Conservation (phyloP, 108 stramenopile species). For the Cyclotella atomus region DNA sequence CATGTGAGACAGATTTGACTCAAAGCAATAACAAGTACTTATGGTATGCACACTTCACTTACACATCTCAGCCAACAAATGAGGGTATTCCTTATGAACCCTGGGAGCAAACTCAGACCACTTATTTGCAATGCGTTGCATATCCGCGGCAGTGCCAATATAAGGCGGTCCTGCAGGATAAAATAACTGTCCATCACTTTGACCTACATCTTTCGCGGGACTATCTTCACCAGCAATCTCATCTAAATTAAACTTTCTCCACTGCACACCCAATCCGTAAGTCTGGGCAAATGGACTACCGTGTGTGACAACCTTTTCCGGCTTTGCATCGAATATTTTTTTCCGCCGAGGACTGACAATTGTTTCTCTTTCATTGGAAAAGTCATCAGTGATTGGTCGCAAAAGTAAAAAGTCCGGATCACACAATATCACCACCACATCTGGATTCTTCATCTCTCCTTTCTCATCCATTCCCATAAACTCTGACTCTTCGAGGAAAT, state of each 20-base stretch:
- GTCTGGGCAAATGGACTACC: conserved; percentile 87
- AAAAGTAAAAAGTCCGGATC: conserved; percentile 96
- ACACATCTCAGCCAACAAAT: conserved; percentile 76
- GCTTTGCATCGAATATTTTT: conserved; percentile 3
- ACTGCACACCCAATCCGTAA: conserved; percentile 85
- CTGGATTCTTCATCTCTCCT: conserved; percentile 38
- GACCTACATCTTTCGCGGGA: conserved; percentile 54
- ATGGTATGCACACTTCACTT: background rate
- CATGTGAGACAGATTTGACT: too few species aligned
- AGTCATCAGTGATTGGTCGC: conserved; percentile 79
- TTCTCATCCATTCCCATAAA: conserved; percentile 41
- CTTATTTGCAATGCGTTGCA: conserved; percentile 61
- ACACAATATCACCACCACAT: conserved; percentile 87
- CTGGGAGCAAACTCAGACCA: conserved; percentile 82
- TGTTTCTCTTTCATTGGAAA: conserved; percentile 52
- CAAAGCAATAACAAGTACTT: background rate
- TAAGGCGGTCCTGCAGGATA: conserved; percentile 94
- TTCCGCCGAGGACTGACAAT: conserved; percentile 32
- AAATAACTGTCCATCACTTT: conserved; percentile 47
- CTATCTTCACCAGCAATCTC: conserved; percentile 66
- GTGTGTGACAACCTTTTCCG: conserved; percentile 62
- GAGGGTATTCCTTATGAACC: conserved; percentile 70
- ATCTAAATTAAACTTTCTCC: conserved; percentile 74
- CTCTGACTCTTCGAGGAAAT: conserved; percentile 69
- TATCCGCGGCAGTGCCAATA: conserved; percentile 80